Conservation (phyloP, 441 rosid genomes). For the Biscutella laevigata region DNA sequence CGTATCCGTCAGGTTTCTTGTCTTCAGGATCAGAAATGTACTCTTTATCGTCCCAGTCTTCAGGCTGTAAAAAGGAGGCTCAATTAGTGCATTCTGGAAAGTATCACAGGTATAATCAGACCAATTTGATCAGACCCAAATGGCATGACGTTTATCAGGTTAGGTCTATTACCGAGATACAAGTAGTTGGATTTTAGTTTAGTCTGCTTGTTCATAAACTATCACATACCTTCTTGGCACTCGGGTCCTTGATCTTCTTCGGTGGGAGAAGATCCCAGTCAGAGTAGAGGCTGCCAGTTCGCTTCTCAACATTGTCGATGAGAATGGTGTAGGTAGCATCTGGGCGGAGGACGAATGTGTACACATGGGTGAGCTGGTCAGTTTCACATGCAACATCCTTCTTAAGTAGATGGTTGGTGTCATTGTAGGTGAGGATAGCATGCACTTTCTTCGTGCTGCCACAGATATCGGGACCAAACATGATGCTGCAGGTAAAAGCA, state of each 20-base stretch:
- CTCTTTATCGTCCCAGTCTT: constrained; percentile 91
- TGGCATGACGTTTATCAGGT: too few species aligned
- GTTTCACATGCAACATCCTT: constrained; percentile 97
- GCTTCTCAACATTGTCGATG: constrained; percentile 82
- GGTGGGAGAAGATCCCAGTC: constrained; percentile 95
- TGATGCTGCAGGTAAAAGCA: constrained; percentile 49
- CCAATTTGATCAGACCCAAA: too few species aligned
- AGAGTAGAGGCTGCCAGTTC: constrained; percentile 74
- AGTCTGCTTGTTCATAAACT: not conserved
- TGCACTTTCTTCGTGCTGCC: constrained; percentile 98
- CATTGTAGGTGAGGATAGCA: constrained; percentile 80
- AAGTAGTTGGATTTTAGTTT: not conserved
- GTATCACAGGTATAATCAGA: too few species aligned
- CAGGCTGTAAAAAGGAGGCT: constrained; percentile 49
- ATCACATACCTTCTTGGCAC: constrained; percentile 69
- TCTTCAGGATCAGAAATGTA: constrained; percentile 89
- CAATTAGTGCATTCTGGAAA: too few species aligned
- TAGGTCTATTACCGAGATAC: not conserved
- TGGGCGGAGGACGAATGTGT: constrained; percentile 76
- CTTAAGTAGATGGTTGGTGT: constrained; percentile 74
- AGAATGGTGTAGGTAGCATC: constrained; percentile 90
- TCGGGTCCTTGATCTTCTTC: constrained; percentile 79
- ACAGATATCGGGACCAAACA: constrained; percentile 99
- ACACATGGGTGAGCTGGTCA: constrained; percentile 88
- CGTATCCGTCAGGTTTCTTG: constrained; percentile 88